These are phyloP conservation scores for Nemophila menziesii DNA, from an alignment of 257 asterid species.

Conservation along the genomic window DNA sequence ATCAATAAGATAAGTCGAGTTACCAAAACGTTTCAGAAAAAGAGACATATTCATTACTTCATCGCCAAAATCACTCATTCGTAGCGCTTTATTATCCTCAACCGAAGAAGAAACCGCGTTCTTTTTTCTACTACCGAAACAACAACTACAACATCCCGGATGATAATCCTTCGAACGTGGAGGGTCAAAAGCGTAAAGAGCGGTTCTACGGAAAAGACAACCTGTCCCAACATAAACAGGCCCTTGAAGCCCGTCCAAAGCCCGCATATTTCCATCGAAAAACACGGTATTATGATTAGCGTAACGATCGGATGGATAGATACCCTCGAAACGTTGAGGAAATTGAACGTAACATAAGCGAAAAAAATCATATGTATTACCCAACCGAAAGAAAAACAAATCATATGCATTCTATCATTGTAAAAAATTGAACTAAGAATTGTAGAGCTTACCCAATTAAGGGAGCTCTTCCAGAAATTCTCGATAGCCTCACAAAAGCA, in stretches of 20 bases:
- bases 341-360: constrained; percentile 20
- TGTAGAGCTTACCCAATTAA: too few species aligned
- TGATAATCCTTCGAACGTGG: constrained; percentile 3
- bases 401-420: too few species aligned
- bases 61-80: constrained; percentile 12
- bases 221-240: constrained; percentile 6
- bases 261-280: constrained; percentile 10
- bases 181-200: constrained; percentile 1
- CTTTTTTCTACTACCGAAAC: constrained; percentile 1
- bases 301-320: constrained; percentile 13
- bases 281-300: constrained; percentile 15
- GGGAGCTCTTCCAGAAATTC: too few species aligned
- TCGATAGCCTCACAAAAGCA: too few species aligned
- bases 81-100: constrained; percentile 8
- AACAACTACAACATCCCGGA: constrained; percentile 4
- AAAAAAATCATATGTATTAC: too few species aligned
- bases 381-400: too few species aligned
- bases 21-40: constrained; percentile 10
- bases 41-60: constrained; percentile 9
- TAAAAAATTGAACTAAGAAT: too few species aligned
- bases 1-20: constrained; percentile 9
- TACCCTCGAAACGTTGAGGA: constrained; percentile 20
- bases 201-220: not conserved
- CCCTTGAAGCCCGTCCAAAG: constrained; percentile 3
- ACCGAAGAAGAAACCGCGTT: constrained; percentile 6